Conservation (phyloP, 768 basidiomycete species). For the Basidioascus undulatus region DNA sequence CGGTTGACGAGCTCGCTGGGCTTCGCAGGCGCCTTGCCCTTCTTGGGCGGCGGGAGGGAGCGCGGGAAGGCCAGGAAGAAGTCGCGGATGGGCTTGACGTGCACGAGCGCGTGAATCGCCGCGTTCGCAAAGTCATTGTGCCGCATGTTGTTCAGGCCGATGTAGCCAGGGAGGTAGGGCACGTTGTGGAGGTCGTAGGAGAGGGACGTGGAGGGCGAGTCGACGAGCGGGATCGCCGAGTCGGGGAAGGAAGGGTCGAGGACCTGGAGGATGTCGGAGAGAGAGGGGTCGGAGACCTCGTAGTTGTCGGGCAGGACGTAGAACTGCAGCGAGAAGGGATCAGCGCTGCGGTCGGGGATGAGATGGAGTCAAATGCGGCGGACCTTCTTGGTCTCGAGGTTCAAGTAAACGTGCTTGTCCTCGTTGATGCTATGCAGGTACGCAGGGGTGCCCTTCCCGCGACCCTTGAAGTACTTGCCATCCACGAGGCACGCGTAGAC, state of each 20-base stretch:
- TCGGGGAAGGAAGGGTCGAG: constrained; percentile 67
- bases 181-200: constrained; percentile 65
- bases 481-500: constrained; percentile 92
- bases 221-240: constrained; percentile 21
- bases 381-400: constrained; percentile 80
- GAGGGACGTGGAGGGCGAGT: constrained; percentile 34
- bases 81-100: constrained; percentile 71
- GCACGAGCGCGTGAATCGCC: constrained; percentile 75
- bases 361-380: constrained; percentile 7
- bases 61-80: constrained; percentile 25
- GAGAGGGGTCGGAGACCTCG: constrained; percentile 80
- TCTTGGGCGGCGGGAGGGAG: constrained; percentile 11
- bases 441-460: constrained; percentile 78
- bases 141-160: constrained; percentile 95
- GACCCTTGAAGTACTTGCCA: constrained; percentile 95
- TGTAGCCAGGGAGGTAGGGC: constrained; percentile 73
- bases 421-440: constrained; percentile 94
- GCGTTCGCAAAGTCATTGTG: constrained; percentile 94
- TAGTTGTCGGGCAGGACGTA: constrained; percentile 96
- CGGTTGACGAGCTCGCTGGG: constrained; percentile 60
- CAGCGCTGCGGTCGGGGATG: not conserved
- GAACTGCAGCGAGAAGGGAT: constrained; percentile 29
- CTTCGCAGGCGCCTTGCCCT: too few species aligned
- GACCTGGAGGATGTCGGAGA: constrained; percentile 83
- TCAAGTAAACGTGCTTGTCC: constrained; percentile 95